phyloP scores from a whole-genome alignment of 345 rosid genomes.

The Hypericum perforatum region DNA sequence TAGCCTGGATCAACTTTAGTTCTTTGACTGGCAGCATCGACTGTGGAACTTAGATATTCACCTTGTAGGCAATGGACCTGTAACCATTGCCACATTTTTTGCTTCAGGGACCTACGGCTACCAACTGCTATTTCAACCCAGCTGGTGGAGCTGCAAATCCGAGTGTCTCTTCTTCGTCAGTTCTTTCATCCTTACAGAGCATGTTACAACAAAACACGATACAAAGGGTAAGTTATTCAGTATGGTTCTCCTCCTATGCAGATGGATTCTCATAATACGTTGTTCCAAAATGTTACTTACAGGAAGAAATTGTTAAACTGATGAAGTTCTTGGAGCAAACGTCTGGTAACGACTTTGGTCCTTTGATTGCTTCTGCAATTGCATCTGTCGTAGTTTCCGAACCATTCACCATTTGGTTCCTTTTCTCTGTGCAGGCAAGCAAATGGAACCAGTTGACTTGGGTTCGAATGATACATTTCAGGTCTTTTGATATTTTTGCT shows the following conservation, averaged over 20 bases:
- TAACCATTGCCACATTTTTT: constrained; percentile 23
- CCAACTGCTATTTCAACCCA: constrained; percentile 36
- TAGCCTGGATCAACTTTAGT: no score
- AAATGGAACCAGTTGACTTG: constrained; percentile 25
- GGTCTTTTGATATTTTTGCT: background rate
- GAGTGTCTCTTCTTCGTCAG: constrained; percentile 32
- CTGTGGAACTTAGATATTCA: constrained; percentile 27
- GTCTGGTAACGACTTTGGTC: constrained; percentile 43
- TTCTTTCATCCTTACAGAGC: constrained; percentile 67
- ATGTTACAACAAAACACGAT: constrained; percentile 71
- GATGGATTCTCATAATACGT: background rate
- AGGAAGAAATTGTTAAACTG: constrained; percentile 88
- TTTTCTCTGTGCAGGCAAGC: constrained; percentile 46
- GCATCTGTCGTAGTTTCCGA: background rate
- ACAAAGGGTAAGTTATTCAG: constrained; percentile 53
- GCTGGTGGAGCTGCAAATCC: constrained; percentile 39
- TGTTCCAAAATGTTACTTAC: constrained; percentile 25
- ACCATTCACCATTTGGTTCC: constrained; percentile 13
- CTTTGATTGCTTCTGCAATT: constrained; percentile 5
- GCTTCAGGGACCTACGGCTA: constrained; percentile 42
- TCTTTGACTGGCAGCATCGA: no score
- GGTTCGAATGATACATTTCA: no score
- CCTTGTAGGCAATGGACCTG: constrained; percentile 29
- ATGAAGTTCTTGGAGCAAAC: constrained; percentile 68
- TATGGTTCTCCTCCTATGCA: background rate